Evolutionary conservation across 495 filamentous ascomycete species (phyloP).

Genomic region (Hypomontagnella submonticulosa): DNA sequence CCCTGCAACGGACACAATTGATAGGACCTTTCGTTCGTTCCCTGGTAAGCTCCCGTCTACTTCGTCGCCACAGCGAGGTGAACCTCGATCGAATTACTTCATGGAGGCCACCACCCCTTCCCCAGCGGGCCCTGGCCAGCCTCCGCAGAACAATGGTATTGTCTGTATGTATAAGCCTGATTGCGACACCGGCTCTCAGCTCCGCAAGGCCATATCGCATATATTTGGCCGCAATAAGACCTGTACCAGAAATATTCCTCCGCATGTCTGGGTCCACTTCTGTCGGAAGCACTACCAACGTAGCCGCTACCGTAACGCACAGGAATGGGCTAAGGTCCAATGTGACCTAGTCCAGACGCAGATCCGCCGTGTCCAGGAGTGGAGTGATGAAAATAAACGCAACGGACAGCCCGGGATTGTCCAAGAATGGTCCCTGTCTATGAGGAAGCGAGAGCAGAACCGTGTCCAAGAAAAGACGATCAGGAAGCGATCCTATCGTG

Average conservation of each 20-base stretch:
- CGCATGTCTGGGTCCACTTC: constrained; percentile 72
- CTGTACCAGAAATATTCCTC: constrained; percentile 73
- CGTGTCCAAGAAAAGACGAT: constrained; percentile 51
- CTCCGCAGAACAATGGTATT: constrained; percentile 29
- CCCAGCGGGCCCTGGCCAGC: constrained; percentile 19
- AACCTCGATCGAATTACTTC: constrained; percentile 16
- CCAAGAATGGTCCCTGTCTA: constrained; percentile 59
- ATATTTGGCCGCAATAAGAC: constrained; percentile 90
- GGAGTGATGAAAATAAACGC: constrained; percentile 60
- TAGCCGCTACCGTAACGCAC: constrained; percentile 69
- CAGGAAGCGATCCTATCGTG: constrained; percentile 40
- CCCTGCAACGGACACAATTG: constrained; percentile 21
- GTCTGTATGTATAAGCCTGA: constrained; percentile 51
- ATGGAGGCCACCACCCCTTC: constrained; percentile 40
- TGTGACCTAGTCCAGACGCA: constrained; percentile 68
- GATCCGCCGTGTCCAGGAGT: constrained; percentile 67
- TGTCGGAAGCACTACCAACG: constrained; percentile 92
- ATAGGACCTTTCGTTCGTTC: constrained; percentile 5
- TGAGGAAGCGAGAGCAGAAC: constrained; percentile 66
- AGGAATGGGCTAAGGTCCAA: constrained; percentile 69
- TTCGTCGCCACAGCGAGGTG: constrained; percentile 8
- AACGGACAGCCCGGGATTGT: constrained; percentile 55
- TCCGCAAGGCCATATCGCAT: constrained; percentile 82
- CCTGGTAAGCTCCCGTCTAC: constrained; percentile 5
- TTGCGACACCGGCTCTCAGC: constrained; percentile 63